Conservation (phyloP, 352 stramenopile genomes). For the Pythium monospermum region DNA sequence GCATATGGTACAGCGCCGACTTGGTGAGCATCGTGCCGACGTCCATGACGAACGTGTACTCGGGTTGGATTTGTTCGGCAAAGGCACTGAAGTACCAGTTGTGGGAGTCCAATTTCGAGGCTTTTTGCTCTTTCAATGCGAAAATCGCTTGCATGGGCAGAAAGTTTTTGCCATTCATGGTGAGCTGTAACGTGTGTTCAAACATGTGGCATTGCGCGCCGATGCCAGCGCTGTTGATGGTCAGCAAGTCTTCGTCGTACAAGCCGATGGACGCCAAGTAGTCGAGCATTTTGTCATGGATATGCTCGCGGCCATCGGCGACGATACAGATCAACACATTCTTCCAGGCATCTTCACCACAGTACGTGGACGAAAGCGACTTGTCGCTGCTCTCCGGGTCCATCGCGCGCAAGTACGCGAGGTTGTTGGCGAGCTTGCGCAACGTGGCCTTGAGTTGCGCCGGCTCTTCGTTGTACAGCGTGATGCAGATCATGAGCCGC, state of each 20-base stretch:
- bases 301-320: slow-evolving; percentile 67
- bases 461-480: slow-evolving; percentile 80
- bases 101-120: slow-evolving; percentile 81
- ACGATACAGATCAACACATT: slow-evolving; percentile 80
- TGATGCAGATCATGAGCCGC: slow-evolving; percentile 82
- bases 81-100: slow-evolving; percentile 85
- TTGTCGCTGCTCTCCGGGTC: slow-evolving; percentile 28
- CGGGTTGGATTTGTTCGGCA: slow-evolving; percentile 75
- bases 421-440: slow-evolving; percentile 80
- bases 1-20: slow-evolving; percentile 67
- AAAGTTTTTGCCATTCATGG: slow-evolving; percentile 60
- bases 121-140: slow-evolving; percentile 77
- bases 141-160: slow-evolving; percentile 76
- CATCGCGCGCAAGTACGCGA: slow-evolving; percentile 61
- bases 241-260: slow-evolving; percentile 83
- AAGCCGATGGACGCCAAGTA: slow-evolving; percentile 68
- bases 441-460: slow-evolving; percentile 66
- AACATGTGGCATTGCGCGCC: slow-evolving; percentile 80
- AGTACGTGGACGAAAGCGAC: slow-evolving; percentile 36
- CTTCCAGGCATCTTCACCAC: slow-evolving; percentile 70
- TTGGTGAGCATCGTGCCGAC: slow-evolving; percentile 84
- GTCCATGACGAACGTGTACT: slow-evolving; percentile 82
- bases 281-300: slow-evolving; percentile 77
- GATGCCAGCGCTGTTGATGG: slow-evolving; percentile 82
- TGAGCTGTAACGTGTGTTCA: slow-evolving; percentile 78